Evolutionary conservation across 2,329 filamentous ascomycete genomes (phyloP).

Genomic region (Alternaria angustiovoidea): DNA sequence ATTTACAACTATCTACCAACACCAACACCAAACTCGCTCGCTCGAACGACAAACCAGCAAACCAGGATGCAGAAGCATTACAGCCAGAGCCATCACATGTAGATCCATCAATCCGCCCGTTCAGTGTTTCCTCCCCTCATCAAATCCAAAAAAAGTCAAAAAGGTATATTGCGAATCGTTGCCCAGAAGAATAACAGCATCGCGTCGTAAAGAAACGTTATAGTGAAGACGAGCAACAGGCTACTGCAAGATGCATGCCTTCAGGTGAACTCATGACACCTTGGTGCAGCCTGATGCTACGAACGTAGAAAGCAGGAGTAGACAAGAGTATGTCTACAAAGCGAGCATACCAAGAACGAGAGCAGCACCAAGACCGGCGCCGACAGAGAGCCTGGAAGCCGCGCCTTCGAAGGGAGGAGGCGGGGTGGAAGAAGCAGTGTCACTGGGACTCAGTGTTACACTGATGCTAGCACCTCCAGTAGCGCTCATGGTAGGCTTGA

Average conservation of each 20-base stretch:
- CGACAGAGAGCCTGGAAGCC: conserved; percentile 49
- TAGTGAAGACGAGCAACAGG: background rate
- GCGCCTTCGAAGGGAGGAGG: conserved; percentile 25
- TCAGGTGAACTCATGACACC: background rate
- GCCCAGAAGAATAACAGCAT: conserved; percentile 42
- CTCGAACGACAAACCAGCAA: conserved; percentile 6
- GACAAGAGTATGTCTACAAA: conserved; percentile 37
- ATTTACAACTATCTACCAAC: conserved; percentile 7
- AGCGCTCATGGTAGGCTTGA: conserved; percentile 18
- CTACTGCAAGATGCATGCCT: conserved; percentile 6
- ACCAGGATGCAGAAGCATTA: conserved; percentile 25
- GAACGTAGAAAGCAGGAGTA: background rate
- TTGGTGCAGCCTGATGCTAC: background rate
- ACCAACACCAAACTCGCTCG: background rate
- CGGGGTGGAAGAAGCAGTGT: conserved; percentile 16
- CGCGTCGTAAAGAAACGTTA: conserved; percentile 43
- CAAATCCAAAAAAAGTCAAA: conserved; percentile 4
- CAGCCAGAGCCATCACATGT: conserved; percentile 20
- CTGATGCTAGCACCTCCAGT: conserved; percentile 11
- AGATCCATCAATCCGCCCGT: conserved; percentile 5
- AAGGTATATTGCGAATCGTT: conserved; percentile 30
- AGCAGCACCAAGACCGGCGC: conserved; percentile 50
- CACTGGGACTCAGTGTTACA: conserved; percentile 10
- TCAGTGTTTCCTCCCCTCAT: conserved; percentile 10
- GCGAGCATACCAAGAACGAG: conserved; percentile 55